phyloP scores from a whole-genome alignment of 2,329 filamentous ascomycete genomes.

The Aspergillus jensenii region DNA sequence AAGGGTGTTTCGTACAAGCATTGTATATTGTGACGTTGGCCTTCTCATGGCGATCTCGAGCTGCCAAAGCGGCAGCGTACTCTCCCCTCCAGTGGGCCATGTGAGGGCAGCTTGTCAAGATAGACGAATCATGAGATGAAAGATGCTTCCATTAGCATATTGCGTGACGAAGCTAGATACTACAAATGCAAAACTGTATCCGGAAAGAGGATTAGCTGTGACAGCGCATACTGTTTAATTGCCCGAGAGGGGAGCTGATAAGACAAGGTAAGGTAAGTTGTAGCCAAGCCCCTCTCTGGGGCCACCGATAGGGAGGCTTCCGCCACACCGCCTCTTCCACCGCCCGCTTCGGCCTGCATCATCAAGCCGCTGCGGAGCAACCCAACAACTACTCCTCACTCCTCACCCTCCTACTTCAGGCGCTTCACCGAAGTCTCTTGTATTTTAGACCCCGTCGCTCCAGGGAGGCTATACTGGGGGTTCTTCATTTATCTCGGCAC shows the following conservation, averaged over 20 bases:
- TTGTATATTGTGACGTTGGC: conserved; percentile 68
- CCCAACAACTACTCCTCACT: conserved; percentile 12
- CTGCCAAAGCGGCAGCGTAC: conserved; percentile 72
- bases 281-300: background rate
- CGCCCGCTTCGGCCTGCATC: conserved; percentile 33
- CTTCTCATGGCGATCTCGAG: conserved; percentile 68
- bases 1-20: conserved; percentile 62
- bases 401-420: background rate
- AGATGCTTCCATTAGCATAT: conserved; percentile 14
- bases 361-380: conserved; percentile 24
- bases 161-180: background rate
- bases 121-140: conserved; percentile 13
- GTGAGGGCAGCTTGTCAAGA: conserved; percentile 12
- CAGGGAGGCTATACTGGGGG: background rate
- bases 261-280: background rate
- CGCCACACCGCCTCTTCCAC: conserved; percentile 32
- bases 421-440: background rate
- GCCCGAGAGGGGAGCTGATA: conserved; percentile 11
- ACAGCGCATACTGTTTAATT: background rate
- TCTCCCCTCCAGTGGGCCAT: conserved; percentile 78
- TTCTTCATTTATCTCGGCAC: background rate
- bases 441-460: background rate
- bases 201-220: background rate
- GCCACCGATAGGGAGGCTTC: conserved; percentile 12
- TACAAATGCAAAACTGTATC: background rate